Conservation (phyloP, 2,329 filamentous ascomycete species). For the Alternaria rosae region DNA sequence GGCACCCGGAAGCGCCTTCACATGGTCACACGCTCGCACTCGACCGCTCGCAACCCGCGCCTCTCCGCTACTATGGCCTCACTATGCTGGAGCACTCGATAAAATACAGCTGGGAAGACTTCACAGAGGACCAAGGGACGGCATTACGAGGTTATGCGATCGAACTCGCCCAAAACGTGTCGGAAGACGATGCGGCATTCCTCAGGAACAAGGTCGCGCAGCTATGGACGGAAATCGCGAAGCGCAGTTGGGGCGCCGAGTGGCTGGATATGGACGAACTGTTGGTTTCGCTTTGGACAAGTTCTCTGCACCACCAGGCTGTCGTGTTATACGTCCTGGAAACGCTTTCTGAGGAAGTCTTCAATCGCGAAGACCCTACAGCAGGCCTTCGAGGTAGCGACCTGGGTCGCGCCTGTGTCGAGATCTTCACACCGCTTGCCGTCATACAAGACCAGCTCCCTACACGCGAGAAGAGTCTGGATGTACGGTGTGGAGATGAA, state of each 20-base stretch:
- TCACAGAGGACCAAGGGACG: constrained; percentile 70
- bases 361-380: constrained; percentile 86
- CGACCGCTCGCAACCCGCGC: constrained; percentile 75
- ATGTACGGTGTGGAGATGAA: constrained; percentile 78
- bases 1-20: constrained; percentile 77
- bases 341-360: constrained; percentile 91
- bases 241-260: constrained; percentile 88
- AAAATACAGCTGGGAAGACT: constrained; percentile 81
- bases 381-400: constrained; percentile 83
- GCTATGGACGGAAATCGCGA: constrained; percentile 93
- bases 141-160: constrained; percentile 79
- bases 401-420: constrained; percentile 87
- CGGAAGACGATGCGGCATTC: constrained; percentile 77
- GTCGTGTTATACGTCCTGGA: constrained; percentile 89
- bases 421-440: constrained; percentile 84
- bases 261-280: constrained; percentile 95
- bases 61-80: constrained; percentile 92
- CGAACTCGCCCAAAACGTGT: constrained; percentile 75
- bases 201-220: constrained; percentile 93
- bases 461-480: constrained; percentile 71
- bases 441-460: constrained; percentile 80
- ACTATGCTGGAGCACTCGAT: constrained; percentile 91
- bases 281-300: constrained; percentile 80
- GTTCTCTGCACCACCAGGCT: constrained; percentile 73
- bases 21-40: constrained; percentile 85